Evolutionary conservation across 2,329 filamentous ascomycete species (phyloP).

Genomic region (Neonectria neomacrospora): DNA sequence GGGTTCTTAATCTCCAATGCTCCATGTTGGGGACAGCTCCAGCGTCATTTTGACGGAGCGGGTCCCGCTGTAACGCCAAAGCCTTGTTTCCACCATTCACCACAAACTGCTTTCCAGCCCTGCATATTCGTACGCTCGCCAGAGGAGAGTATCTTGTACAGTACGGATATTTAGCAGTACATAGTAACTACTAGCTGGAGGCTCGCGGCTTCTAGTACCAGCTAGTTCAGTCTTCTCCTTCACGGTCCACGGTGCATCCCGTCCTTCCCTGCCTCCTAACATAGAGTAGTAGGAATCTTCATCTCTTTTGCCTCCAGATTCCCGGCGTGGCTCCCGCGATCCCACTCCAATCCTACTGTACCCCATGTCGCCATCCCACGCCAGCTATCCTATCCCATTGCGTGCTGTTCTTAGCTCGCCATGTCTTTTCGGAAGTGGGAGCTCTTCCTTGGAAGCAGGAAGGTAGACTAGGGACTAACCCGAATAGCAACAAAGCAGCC

Average conservation of each 20-base stretch:
- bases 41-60: constrained; percentile 41
- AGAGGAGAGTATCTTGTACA: not conserved
- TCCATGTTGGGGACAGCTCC: constrained; percentile 35
- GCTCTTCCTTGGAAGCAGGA: not conserved
- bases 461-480: not conserved
- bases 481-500: not conserved
- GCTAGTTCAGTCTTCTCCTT: not conserved
- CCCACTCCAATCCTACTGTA: constrained; percentile 26
- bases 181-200: too few relatives aligned
- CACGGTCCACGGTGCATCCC: not conserved
- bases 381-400: constrained; percentile 10
- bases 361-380: constrained; percentile 27
- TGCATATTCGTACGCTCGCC: constrained; percentile 24
- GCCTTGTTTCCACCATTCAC: constrained; percentile 35
- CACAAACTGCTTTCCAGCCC: constrained; percentile 29
- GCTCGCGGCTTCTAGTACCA: not conserved
- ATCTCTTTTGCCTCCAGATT: constrained; percentile 37
- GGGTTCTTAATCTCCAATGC: constrained; percentile 42
- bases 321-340: constrained; percentile 32
- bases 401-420: not conserved
- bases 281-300: constrained; percentile 25
- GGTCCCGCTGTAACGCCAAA: constrained; percentile 35
- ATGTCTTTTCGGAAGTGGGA: not conserved
- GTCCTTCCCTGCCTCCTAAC: constrained; percentile 8
- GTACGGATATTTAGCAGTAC: not conserved